These are phyloP conservation scores for Lichtheimia hyalospora DNA, from an alignment of 371 early-diverging fungal genomes.

Conservation along the genomic window DNA sequence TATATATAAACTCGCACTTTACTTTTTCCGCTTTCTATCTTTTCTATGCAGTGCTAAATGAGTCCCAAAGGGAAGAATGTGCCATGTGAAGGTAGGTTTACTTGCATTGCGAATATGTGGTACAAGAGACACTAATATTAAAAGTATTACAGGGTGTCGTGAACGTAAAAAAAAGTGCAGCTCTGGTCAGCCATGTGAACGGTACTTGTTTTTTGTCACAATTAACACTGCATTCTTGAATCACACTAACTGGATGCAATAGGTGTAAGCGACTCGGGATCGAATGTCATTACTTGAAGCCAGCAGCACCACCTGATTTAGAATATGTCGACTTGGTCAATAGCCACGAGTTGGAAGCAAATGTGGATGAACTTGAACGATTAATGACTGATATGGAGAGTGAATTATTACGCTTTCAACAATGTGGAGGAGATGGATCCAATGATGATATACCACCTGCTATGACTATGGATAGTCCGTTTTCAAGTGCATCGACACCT, in stretches of 20 bases:
- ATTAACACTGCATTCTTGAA: not conserved
- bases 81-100: constrained; percentile 39
- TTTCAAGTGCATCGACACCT: no score
- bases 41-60: constrained; percentile 6
- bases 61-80: constrained; percentile 28
- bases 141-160: constrained; percentile 33
- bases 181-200: constrained; percentile 40
- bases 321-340: constrained; percentile 10
- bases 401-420: constrained; percentile 11
- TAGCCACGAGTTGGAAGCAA: constrained; percentile 7
- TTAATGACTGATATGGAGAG: constrained; percentile 9
- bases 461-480: no score
- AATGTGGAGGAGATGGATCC: not conserved
- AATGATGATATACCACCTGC: no score
- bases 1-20: not conserved
- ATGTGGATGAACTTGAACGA: constrained; percentile 11
- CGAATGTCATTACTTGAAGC: constrained; percentile 15
- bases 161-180: constrained; percentile 48
- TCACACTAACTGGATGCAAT: not conserved
- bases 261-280: constrained; percentile 16
- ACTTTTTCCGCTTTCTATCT: not conserved
- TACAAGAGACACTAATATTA: not conserved
- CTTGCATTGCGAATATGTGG: not conserved
- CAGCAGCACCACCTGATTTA: constrained; percentile 10
- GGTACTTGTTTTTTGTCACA: constrained; percentile 20